Conservation (phyloP, 116 monocot genomes). For the Thalassia testudinum region DNA sequence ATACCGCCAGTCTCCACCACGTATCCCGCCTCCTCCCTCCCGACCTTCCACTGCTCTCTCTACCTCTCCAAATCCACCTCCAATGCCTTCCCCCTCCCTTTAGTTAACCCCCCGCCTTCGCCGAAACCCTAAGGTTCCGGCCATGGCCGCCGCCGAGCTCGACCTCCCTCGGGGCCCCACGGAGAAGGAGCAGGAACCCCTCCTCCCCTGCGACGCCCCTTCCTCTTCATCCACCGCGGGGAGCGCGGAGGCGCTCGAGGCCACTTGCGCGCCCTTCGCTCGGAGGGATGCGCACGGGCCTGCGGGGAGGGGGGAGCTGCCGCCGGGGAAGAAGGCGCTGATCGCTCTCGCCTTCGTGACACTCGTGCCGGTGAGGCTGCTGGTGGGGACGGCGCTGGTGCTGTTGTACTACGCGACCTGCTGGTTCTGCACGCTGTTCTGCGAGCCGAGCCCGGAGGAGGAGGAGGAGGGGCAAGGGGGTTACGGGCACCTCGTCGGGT, state of each 20-base stretch:
- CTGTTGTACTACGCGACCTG: conserved; percentile 66
- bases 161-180: too few species aligned
- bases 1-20: too few species aligned
- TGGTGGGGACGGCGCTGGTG: conserved; percentile 34
- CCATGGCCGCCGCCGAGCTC: too few species aligned
- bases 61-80: too few species aligned
- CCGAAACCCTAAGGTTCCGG: too few species aligned
- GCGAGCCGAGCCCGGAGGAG: conserved; percentile 21
- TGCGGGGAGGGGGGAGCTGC: conserved; percentile 23
- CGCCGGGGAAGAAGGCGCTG: conserved; percentile 31
- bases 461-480: conserved; percentile 48
- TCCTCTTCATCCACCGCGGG: too few species aligned
- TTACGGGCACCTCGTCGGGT: conserved; percentile 32
- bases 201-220: conserved; percentile 20
- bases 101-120: too few species aligned
- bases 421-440: conserved; percentile 65
- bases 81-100: too few species aligned
- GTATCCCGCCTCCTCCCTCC: too few species aligned
- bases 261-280: conserved; percentile 58
- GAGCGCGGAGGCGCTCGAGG: conserved; percentile 35
- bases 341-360: conserved; percentile 39
- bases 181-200: conserved; percentile 25
- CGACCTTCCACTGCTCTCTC: too few species aligned
- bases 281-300: conserved; percentile 60
- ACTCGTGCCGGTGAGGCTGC: conserved; percentile 64